Conservation (phyloP, 2,329 filamentous ascomycete species). For the Botrytis paeoniae region DNA sequence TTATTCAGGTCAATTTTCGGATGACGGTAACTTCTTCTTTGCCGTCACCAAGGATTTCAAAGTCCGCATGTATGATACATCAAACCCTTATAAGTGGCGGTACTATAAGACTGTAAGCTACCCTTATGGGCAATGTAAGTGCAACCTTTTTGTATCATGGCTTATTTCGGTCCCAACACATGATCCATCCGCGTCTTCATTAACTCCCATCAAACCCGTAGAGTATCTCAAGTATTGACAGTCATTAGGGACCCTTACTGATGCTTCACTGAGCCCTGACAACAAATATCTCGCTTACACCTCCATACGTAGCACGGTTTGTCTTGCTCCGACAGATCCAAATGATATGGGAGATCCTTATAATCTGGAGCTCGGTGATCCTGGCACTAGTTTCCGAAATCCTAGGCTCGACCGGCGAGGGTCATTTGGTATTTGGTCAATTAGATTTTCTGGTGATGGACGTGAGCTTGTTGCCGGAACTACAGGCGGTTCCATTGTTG, state of each 20-base stretch:
- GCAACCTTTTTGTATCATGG: neutral
- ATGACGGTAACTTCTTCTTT: constrained; percentile 97
- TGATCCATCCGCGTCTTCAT: neutral
- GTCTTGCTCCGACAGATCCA: constrained; percentile 82
- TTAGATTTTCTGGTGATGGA: constrained; percentile 90
- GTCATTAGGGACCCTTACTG: constrained; percentile 77
- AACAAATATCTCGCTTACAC: constrained; percentile 91
- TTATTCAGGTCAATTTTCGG: constrained; percentile 94
- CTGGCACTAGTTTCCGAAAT: constrained; percentile 37
- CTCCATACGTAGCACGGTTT: constrained; percentile 80
- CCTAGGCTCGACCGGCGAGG: constrained; percentile 23
- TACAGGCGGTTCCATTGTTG: constrained; percentile 72
- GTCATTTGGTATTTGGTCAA: constrained; percentile 74
- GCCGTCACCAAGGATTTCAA: constrained; percentile 88
- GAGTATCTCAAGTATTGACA: neutral
- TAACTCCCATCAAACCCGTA: neutral
- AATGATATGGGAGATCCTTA: constrained; percentile 77
- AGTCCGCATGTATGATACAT: constrained; percentile 96
- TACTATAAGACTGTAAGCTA: constrained; percentile 90
- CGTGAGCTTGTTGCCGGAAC: constrained; percentile 89
- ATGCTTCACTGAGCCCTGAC: constrained; percentile 86
- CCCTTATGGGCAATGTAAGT: constrained; percentile 64
- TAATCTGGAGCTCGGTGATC: constrained; percentile 67
- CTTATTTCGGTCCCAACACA: neutral
- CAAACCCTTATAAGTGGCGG: constrained; percentile 90